Conservation (phyloP, 768 basidiomycete species). For the Mycena rosella region DNA sequence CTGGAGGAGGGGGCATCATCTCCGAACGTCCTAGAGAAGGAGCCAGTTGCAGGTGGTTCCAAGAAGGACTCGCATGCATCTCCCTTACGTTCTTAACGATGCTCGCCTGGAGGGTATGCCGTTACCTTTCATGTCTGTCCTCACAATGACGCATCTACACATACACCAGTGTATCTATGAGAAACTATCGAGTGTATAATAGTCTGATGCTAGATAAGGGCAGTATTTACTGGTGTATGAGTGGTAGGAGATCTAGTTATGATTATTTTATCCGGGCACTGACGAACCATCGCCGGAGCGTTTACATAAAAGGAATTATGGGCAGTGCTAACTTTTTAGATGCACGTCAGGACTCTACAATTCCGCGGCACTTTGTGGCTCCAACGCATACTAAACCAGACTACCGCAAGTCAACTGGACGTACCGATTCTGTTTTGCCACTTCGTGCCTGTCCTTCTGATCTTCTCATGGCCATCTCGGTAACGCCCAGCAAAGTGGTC, state of each 20-base stretch:
- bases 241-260: slow-evolving; percentile 37
- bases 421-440: slow-evolving; percentile 29
- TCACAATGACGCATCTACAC: slow-evolving; percentile 20
- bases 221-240: slow-evolving; percentile 39
- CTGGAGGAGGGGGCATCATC: slow-evolving; percentile 65
- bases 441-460: slow-evolving; percentile 26
- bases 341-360: slow-evolving; percentile 18
- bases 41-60: slow-evolving; percentile 42
- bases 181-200: slow-evolving; percentile 28
- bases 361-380: slow-evolving; percentile 31
- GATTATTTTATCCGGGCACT: slow-evolving; percentile 34
- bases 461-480: slow-evolving; percentile 22
- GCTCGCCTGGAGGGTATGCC: slow-evolving; percentile 30
- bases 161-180: slow-evolving; percentile 25
- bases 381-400: slow-evolving; percentile 12
- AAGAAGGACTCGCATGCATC: slow-evolving; percentile 45
- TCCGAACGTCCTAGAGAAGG: slow-evolving; percentile 40
- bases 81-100: slow-evolving; percentile 34
- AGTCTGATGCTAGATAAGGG: slow-evolving; percentile 32
- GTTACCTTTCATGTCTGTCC: slow-evolving; percentile 24
- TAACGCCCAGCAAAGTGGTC: slow-evolving; percentile 20
- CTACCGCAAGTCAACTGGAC: slow-evolving; percentile 30
- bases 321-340: slow-evolving; percentile 23
- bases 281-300: slow-evolving; percentile 1
- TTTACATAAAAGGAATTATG: slow-evolving; percentile 23